Evolutionary conservation across 1,284 basidiomycete genomes (phyloP).

Genomic region (Sporisorium sorghi): DNA sequence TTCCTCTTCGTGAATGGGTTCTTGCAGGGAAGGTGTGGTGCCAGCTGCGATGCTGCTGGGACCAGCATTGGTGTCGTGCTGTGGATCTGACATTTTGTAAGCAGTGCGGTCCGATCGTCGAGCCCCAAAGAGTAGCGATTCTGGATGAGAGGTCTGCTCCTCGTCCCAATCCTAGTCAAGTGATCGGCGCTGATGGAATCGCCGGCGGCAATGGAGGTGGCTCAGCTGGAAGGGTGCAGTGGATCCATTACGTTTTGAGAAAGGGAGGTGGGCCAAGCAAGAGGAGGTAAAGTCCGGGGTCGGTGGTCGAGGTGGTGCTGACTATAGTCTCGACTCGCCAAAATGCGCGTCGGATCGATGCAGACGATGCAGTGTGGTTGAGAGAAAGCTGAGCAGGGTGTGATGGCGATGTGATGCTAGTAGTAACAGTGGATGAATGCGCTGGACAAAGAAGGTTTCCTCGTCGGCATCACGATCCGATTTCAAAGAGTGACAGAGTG

Average conservation of each 20-base stretch:
- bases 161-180: not conserved
- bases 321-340: no score
- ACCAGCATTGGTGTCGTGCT: not conserved
- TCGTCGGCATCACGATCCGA: conserved; percentile 1
- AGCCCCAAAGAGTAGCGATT: not conserved
- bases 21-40: conserved; percentile 10
- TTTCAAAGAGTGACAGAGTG: not conserved
- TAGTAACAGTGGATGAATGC: no score
- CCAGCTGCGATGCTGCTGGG: not conserved
- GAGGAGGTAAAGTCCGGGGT: not conserved
- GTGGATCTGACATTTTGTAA: conserved; percentile 11
- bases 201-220: not conserved
- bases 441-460: not conserved
- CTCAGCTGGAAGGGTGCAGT: not conserved
- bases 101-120: not conserved
- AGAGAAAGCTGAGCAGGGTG: no score
- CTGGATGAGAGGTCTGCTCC: not conserved
- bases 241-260: not conserved
- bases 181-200: not conserved
- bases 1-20: conserved; percentile 21
- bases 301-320: no score
- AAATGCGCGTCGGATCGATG: not conserved
- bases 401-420: no score
- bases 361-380: no score
- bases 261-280: not conserved